Conservation (phyloP, 352 stramenopile genomes). For the Globisporangium radiosum region DNA sequence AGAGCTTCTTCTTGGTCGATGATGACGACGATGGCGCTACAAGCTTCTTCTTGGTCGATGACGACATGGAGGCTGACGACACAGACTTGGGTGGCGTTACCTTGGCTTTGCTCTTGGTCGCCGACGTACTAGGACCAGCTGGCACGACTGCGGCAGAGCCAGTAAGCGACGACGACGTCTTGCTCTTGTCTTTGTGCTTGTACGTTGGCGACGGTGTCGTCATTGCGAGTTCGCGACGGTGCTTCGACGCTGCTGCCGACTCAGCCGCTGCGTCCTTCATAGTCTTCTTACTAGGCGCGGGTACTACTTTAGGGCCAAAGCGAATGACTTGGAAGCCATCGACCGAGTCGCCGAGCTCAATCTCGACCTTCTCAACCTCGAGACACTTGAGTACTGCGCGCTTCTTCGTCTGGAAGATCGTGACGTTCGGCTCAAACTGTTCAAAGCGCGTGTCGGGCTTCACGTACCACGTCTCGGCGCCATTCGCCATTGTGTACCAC, state of each 20-base stretch:
- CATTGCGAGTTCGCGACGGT: conserved; percentile 10
- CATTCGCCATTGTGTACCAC: conserved; percentile 72
- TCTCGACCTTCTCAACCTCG: conserved; percentile 33
- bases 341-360: conserved; percentile 64
- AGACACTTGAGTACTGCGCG: conserved; percentile 61
- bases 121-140: not conserved
- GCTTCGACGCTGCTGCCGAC: conserved; percentile 17
- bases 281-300: not conserved
- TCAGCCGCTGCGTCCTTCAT: conserved; percentile 6
- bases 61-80: no score
- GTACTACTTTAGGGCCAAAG: conserved; percentile 23
- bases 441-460: conserved; percentile 65
- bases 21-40: conserved; percentile 4
- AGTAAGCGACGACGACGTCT: not conserved
- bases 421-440: conserved; percentile 68
- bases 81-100: conserved; percentile 13
- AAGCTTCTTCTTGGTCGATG: conserved; percentile 5
- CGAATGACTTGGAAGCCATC: conserved; percentile 52
- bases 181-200: conserved; percentile 22
- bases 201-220: conserved; percentile 24
- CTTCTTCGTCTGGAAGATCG: conserved; percentile 79
- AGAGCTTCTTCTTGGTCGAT: conserved; percentile 22
- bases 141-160: not conserved
- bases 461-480: conserved; percentile 67
- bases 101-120: conserved; percentile 1